Base-by-base conservation (phyloP, 768 basidiomycete genomes). In the Pulveroboletus sp. region DNA sequence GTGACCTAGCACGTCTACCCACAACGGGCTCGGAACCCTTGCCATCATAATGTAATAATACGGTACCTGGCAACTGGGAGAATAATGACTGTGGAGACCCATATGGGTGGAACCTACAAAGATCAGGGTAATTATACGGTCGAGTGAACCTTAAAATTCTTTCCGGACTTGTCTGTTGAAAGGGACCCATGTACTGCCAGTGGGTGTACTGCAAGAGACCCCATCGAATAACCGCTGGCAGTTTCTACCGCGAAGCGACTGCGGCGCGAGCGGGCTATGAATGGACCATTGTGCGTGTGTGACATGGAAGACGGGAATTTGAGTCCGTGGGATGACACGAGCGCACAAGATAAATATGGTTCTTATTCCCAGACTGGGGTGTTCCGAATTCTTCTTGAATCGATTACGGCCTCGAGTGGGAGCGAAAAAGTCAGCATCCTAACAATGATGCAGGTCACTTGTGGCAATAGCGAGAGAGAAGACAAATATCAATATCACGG, bases 201-300 rank as follows among this genome's bases (percentile, higher is more conserved):
- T 2, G 21, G 6, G 6, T 6, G 17, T 5, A n/a, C n/a, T n/a
- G n/a, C n/a, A n/a, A 40, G 38, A 21, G 38, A 33, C 14, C 19
- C 29, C 32, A 31, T 40, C n/a, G 24, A 35, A 39, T 31, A 27
- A 8, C 40, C 46, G 45, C 34, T 49, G 6, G 38, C 29, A 49
- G 20, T 45, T 46, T 37, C 45, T 46, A 46, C 58, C 58, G 58
- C 59, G 58, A 60, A 60, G 59, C 59, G 44, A 40, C 35, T 42
- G 49, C 47, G 47, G 49, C 27, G 27, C 12, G 27, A 11, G 27
- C 27, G 12, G n/a, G n/a, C n/a, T n/a, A n/a, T n/a, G n/a, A n/a
- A n/a, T n/a, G n/a, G n/a, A n/a, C n/a, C n/a, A n/a, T n/a, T n/a
- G n/a, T n/a, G n/a, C n/a, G 8, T 29, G 27, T 2, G 27, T 29